Base-by-base conservation (phyloP, 192 early-diverging fungal genomes). In the Podila minutissima region DNA sequence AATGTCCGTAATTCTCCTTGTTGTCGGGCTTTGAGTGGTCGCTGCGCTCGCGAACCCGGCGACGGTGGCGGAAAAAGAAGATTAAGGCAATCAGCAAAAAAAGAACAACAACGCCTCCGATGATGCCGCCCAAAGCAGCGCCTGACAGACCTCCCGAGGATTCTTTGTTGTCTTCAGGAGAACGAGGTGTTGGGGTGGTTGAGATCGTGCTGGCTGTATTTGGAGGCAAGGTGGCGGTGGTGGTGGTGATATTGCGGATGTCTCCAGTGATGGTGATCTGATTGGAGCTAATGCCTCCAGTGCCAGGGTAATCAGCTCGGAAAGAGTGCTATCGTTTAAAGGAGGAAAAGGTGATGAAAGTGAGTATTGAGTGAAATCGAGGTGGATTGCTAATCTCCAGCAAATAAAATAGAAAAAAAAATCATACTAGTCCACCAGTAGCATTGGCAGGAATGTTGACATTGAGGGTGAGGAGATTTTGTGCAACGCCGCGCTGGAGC, bases 41-140 rank as follows among this genome's bases (percentile, higher is more conserved):
- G 28, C 49, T 69, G 7, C 58, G 66, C 24, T 81, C 77, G 11
- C 77, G 65, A 38, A 20, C 70, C 10, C 48, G 41, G 26, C 77
- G 77, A 53, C 77, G 77, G 33, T 73, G 49, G 37, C 77, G 51
- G 62, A 62, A 59, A 17, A 81, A 81, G 62, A 81, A 81, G 33
- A 81, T 61, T 2, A 64, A n/a, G 8, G 71, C 77, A 15, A 81
- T 26, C 15, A 81, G 3, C 22, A 81, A 38, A 8, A 81, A 24
- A 12, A 81, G 37, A 5, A 26, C 71, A 22, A 66, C 67, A 3
- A 68, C 76, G 9, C 77, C 77, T 12, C 62, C 77, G 26, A 81
- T 73, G 33, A 81, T 81, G 24, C 71, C 77, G 20, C 62, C 77
- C 41, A 81, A 48, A 26, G 66, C 71, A 19, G 29, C 71, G 13